phyloP scores from a whole-genome alignment of 768 basidiomycete species.

The Kwoniella heveanensis region DNA sequence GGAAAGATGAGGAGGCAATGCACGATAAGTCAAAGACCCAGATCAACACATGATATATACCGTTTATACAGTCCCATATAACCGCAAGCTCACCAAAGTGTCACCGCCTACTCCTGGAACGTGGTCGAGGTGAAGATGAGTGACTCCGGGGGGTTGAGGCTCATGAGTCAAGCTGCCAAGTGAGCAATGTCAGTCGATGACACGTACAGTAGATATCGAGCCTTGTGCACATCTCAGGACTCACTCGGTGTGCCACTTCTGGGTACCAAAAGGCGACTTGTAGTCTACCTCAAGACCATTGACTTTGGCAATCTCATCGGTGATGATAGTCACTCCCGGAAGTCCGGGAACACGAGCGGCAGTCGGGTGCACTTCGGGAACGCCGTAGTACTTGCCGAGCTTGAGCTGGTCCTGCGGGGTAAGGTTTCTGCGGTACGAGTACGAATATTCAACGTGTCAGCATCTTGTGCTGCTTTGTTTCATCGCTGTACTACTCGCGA shows the following conservation, averaged over 20 bases:
- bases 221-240: not conserved
- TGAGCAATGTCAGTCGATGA: not conserved
- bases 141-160: slow-evolving; percentile 24
- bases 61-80: too few species aligned
- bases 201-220: not conserved
- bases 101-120: slow-evolving; percentile 21
- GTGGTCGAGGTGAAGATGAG: slow-evolving; percentile 28
- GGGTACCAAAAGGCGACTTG: slow-evolving; percentile 61
- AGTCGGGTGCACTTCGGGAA: slow-evolving; percentile 74
- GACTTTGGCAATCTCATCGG: slow-evolving; percentile 20
- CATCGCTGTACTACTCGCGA: too few species aligned
- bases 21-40: too few species aligned
- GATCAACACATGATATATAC: too few species aligned
- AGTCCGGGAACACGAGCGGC: slow-evolving; percentile 45
- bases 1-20: too few species aligned
- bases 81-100: not conserved
- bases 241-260: slow-evolving; percentile 35
- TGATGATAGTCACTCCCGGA: slow-evolving; percentile 36
- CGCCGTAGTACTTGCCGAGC: slow-evolving; percentile 70
- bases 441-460: too few species aligned
- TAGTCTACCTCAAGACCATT: slow-evolving; percentile 64
- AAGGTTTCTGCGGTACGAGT: slow-evolving; percentile 66
- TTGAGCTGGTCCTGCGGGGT: slow-evolving; percentile 70
- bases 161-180: slow-evolving; percentile 20
- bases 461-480: not conserved